Evolutionary conservation across 2,329 filamentous ascomycete genomes (phyloP).

Genomic region (Scedosporium minutisporum): DNA sequence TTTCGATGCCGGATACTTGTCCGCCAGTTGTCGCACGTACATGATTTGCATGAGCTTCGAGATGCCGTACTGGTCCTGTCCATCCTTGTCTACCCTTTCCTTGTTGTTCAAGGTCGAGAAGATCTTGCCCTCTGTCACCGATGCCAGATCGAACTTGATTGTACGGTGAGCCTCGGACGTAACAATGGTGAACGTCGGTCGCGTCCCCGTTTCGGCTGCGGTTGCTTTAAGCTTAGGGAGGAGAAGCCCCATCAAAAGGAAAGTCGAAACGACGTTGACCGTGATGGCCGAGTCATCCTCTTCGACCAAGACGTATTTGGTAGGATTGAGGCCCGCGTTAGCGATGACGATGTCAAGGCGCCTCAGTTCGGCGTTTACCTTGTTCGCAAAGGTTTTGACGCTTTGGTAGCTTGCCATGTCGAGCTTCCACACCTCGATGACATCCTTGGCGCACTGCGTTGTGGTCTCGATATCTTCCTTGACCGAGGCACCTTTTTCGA

Average conservation of each 20-base stretch:
- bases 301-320: slow-evolving; percentile 25
- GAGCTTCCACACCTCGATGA: slow-evolving; percentile 38
- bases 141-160: too few relatives aligned
- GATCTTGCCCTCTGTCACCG: slow-evolving; percentile 4
- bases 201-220: slow-evolving; percentile 3
- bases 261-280: slow-evolving; percentile 16
- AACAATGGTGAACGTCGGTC: too few relatives aligned
- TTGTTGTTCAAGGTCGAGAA: slow-evolving; percentile 22
- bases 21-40: background rate
- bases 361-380: slow-evolving; percentile 15
- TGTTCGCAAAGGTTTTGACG: slow-evolving; percentile 27
- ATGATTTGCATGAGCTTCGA: too few relatives aligned
- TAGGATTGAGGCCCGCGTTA: slow-evolving; percentile 31
- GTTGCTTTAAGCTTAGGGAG: slow-evolving; percentile 16
- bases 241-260: slow-evolving; percentile 13
- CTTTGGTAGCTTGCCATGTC: slow-evolving; percentile 38
- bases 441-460: background rate
- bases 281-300: slow-evolving; percentile 39
- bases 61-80: slow-evolving; percentile 15
- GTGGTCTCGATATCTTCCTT: background rate
- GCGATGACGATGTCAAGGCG: slow-evolving; percentile 34
- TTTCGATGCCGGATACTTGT: slow-evolving; percentile 13
- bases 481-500: slow-evolving; percentile 31
- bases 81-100: slow-evolving; percentile 16
- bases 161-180: too few relatives aligned